Conservation (phyloP, 441 rosid species). For the Euphorbia schlechtendalii region DNA sequence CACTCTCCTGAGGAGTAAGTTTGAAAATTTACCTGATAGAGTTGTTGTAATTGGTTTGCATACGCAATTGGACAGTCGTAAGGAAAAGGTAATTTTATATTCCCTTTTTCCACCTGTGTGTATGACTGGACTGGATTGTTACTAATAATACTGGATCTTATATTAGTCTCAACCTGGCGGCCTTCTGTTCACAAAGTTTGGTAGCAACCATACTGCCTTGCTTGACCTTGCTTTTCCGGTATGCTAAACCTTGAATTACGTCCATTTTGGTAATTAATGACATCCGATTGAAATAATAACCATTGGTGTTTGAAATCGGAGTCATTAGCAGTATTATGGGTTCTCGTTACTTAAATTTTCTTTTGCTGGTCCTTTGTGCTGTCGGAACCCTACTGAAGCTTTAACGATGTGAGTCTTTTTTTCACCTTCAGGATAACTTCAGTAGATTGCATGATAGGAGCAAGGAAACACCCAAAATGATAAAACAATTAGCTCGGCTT, state of each 20-base stretch:
- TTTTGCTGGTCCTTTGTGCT: not conserved
- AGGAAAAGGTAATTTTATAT: slow-evolving; percentile 65
- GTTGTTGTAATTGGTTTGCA: slow-evolving; percentile 84
- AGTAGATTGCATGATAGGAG: slow-evolving; percentile 83
- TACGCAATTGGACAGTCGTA: slow-evolving; percentile 83
- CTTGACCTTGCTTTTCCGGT: slow-evolving; percentile 96
- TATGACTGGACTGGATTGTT: slow-evolving; percentile 1
- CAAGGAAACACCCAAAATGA: slow-evolving; percentile 81
- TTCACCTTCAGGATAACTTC: slow-evolving; percentile 68
- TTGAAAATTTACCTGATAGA: slow-evolving; percentile 70
- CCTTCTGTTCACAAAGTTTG: slow-evolving; percentile 91
- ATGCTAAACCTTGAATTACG: slow-evolving; percentile 22
- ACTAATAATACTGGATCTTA: slow-evolving; percentile 1
- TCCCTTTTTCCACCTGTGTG: slow-evolving; percentile 5
- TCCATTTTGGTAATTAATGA: not conserved
- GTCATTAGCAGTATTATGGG: not conserved
- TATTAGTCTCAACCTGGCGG: slow-evolving; percentile 95
- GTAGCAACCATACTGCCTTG: slow-evolving; percentile 88
- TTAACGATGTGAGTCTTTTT: not conserved
- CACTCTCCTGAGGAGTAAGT: slow-evolving; percentile 59
- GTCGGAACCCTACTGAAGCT: too few relatives aligned
- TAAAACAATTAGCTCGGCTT: slow-evolving; percentile 88
- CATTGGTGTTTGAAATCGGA: too few relatives aligned
- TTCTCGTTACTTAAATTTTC: not conserved
- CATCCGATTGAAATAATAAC: not conserved